Evolutionary conservation across 139 green algal species (phyloP).

Genomic region (Diplosphaera chodatii): DNA sequence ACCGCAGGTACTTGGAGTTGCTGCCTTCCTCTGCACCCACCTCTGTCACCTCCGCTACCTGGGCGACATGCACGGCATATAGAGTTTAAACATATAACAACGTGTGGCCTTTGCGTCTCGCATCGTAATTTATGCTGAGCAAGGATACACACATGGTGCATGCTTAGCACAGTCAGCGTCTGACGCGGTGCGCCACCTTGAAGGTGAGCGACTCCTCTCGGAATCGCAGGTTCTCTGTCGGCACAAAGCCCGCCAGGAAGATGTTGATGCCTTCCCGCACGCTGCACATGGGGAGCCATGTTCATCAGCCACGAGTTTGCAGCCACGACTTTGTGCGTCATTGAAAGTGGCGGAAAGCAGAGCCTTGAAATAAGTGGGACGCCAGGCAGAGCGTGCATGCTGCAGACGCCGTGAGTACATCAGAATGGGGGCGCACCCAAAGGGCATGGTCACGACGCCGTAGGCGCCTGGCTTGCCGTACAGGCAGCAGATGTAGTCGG

Average conservation of each 20-base stretch:
- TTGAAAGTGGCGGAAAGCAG: too few relatives aligned
- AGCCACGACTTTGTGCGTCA: too few relatives aligned
- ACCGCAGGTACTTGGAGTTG: constrained; percentile 77
- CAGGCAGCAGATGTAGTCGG: constrained; percentile 99
- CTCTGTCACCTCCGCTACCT: constrained; percentile 41
- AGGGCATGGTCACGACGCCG: constrained; percentile 97
- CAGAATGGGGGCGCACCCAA: constrained; percentile 30
- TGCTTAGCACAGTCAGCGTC: too few relatives aligned
- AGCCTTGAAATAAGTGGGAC: too few relatives aligned
- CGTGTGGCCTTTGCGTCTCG: too few relatives aligned
- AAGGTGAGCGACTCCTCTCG: constrained; percentile 94
- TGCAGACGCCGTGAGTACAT: not conserved
- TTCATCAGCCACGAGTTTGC: too few relatives aligned
- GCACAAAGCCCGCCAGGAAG: constrained; percentile 93
- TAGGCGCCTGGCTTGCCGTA: constrained; percentile 98
- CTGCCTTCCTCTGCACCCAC: constrained; percentile 40
- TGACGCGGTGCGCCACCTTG: constrained; percentile 63
- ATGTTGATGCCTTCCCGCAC: constrained; percentile 87
- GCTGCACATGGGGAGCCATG: too few relatives aligned
- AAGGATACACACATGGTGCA: too few relatives aligned
- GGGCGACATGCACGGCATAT: too few relatives aligned
- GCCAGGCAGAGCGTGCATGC: too few relatives aligned
- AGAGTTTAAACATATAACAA: too few relatives aligned
- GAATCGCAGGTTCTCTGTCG: constrained; percentile 98
- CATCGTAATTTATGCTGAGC: too few relatives aligned